phyloP scores from a whole-genome alignment of 352 stramenopile species.

The Aphanomyces cochlioides region DNA sequence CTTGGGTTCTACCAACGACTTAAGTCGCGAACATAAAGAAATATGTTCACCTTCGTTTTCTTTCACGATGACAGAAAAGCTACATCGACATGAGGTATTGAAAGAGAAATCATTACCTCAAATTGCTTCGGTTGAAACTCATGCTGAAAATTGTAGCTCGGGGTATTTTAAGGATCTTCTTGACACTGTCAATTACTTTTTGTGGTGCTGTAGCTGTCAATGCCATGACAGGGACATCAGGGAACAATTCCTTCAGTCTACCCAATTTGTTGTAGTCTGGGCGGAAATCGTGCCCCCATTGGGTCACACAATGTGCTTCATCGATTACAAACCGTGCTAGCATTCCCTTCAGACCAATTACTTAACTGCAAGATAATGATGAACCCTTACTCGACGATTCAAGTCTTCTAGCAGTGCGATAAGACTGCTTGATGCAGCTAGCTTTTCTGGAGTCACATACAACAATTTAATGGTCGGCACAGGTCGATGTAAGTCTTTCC shows the following conservation, averaged over 20 bases:
- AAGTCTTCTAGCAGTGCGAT: constrained; percentile 22
- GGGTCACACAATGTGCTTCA: constrained; percentile 40
- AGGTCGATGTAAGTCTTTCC: constrained; percentile 8
- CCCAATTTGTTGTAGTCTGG: constrained; percentile 34
- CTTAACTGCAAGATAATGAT: constrained; percentile 82
- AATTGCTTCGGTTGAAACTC: constrained; percentile 32
- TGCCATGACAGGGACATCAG: constrained; percentile 31
- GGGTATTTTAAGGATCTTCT: constrained; percentile 25
- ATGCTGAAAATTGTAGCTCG: constrained; percentile 14
- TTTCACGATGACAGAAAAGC: constrained; percentile 12
- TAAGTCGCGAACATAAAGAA: too few species aligned
- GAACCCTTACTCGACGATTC: constrained; percentile 41
- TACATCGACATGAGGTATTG: neutral
- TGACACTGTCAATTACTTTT: constrained; percentile 31
- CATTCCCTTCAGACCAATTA: constrained; percentile 20
- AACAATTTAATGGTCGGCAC: constrained; percentile 30
- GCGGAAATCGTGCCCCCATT: constrained; percentile 32
- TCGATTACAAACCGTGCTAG: constrained; percentile 35
- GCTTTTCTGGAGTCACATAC: constrained; percentile 30
- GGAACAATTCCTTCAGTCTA: constrained; percentile 31
- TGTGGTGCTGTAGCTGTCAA: constrained; percentile 34
- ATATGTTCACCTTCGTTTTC: neutral
- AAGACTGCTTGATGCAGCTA: constrained; percentile 19
- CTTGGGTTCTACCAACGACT: constrained; percentile 24
- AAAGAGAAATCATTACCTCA: constrained; percentile 39